Base-by-base conservation (phyloP, 2,329 filamentous ascomycete genomes). In the Fusarium marasasianum region DNA sequence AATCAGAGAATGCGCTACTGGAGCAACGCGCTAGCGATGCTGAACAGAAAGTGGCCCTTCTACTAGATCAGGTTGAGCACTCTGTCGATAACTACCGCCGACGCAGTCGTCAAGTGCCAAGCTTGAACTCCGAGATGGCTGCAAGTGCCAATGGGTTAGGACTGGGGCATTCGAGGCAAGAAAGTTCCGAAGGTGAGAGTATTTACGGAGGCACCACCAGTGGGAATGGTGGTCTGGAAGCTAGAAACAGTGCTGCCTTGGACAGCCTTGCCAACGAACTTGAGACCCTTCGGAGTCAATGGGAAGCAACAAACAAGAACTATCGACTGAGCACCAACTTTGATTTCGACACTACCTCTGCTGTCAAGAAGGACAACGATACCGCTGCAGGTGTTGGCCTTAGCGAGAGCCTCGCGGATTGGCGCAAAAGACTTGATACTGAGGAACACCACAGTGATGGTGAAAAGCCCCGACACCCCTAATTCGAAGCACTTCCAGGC, bases 41-140 rank as follows among this genome's bases (percentile, higher is more conserved):
- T 3, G 96, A 99, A 84, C 91, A 94, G 74, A 97, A 97, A 79
- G 96, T 99, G 29, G 94, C 94, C 38, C 89, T 98, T 79, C 90
- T 99, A 56, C 91, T 99, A 18, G 95, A 98, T 81, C 96, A 98
- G 80, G 95, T 99, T 43, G 96, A 97, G 82, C 91, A 91, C 45
- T 97, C 94, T 8, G 96, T 99, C 22, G 95, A 96, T 83, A 97
- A 94, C 81, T 98, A 98, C 83, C 93, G 96, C 63, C 93, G 96
- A 45, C 94, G 89, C 67, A 92, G 90, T 76, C 88, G 91, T 44
- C 88, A 90, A 73, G 82, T 82, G 54, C 84, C 82, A 69, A 90
- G 85, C 81, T 86, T 87, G 79, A 88, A 83, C 53, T 88, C 86
- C 51, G 90, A 86, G 20, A 72, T 79, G 50, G 74, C 75, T 22